A percentile compares a stretch with the other conserved stretches of the same genome.
phyloP scores from a whole-genome alignment of 805 yeast genomes.

The Wickerhamiella bombiphila region DNA sequence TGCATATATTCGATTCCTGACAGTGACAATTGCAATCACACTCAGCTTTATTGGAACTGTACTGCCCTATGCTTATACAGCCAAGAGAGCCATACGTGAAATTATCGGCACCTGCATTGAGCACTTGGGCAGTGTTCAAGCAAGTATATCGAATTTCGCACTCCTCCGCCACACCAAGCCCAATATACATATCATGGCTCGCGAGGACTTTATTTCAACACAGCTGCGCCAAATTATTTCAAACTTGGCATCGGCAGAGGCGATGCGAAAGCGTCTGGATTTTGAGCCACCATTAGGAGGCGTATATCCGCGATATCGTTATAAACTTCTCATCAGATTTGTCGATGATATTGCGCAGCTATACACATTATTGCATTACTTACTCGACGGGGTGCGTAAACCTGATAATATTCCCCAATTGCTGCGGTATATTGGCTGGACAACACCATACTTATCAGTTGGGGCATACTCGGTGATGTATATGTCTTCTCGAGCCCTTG shows the following conservation, averaged over 20 bases:
- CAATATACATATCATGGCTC: constrained; percentile 14
- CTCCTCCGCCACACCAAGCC: constrained; percentile 16
- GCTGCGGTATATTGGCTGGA: constrained; percentile 21
- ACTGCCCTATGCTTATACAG: constrained; percentile 22
- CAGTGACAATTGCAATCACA: constrained; percentile 22
- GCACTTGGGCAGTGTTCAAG: constrained; percentile 19
- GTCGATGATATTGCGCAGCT: constrained; percentile 18
- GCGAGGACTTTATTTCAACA: constrained; percentile 15
- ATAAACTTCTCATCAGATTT: constrained; percentile 18
- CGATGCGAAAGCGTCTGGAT: constrained; percentile 13
- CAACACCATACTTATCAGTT: constrained; percentile 17
- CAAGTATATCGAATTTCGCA: constrained; percentile 22
- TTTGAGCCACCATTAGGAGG: constrained; percentile 26
- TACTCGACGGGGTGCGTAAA: constrained; percentile 20
- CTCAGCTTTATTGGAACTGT: constrained; percentile 22
- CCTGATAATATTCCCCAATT: constrained; percentile 14
- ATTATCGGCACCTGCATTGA: constrained; percentile 17
- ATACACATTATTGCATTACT: constrained; percentile 16
- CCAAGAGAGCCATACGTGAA: constrained; percentile 21
- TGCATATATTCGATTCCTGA: constrained; percentile 25
- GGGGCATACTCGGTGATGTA: constrained; percentile 21
- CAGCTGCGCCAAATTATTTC: constrained; percentile 14
- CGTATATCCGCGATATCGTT: constrained; percentile 22
- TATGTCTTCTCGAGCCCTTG: constrained; percentile 22
- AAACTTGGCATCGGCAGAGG: constrained; percentile 13